Evolutionary conservation across 306 rosid species (phyloP).

Genomic region (Rosa lucieae): DNA sequence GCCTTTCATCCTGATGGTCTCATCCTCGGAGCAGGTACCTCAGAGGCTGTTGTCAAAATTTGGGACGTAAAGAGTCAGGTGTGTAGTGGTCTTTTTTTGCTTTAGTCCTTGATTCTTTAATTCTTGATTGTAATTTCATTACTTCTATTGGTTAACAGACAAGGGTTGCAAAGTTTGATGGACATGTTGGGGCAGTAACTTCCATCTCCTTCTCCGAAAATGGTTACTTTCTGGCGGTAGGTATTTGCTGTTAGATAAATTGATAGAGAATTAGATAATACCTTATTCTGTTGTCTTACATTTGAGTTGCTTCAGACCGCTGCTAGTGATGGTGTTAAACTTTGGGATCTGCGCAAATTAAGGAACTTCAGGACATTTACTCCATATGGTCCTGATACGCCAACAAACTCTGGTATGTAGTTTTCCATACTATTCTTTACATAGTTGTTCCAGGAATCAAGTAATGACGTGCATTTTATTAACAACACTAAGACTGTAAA

Average conservation of each 20-base stretch:
- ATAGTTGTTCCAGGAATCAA: neutral
- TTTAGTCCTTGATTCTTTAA: neutral
- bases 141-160: constrained; percentile 51
- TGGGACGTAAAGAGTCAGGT: constrained; percentile 99
- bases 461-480: neutral
- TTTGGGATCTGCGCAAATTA: constrained; percentile 94
- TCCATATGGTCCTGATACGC: constrained; percentile 81
- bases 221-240: constrained; percentile 98
- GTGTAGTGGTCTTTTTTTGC: constrained; percentile 7
- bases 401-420: constrained; percentile 75
- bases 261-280: constrained; percentile 2
- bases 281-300: constrained; percentile 22
- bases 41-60: constrained; percentile 80
- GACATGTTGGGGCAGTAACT: constrained; percentile 86
- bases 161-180: constrained; percentile 90
- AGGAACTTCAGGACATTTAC: constrained; percentile 79
- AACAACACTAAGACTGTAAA: neutral
- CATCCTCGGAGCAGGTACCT: constrained; percentile 98
- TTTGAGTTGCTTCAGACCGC: constrained; percentile 66
- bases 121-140: constrained; percentile 2
- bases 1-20: constrained; percentile 99
- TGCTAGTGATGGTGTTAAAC: constrained; percentile 94
- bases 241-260: constrained; percentile 27
- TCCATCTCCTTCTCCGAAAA: constrained; percentile 94
- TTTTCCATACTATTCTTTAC: neutral